Evolutionary conservation across 768 basidiomycete genomes (phyloP).

Genomic region (Dioszegia aurantiaca): DNA sequence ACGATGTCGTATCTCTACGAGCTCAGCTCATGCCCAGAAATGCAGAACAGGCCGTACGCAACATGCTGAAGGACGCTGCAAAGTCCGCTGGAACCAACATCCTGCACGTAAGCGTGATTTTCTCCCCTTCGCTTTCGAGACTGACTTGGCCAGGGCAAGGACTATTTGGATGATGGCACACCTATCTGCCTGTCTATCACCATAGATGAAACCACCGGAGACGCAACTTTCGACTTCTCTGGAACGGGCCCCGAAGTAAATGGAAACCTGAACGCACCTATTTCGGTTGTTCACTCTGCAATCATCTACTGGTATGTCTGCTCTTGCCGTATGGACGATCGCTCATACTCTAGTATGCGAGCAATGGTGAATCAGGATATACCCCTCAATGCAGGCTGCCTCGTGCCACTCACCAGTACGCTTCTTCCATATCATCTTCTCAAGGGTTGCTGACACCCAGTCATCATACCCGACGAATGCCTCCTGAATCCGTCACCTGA

Average conservation of each 20-base stretch:
- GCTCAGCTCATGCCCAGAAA: conserved; percentile 10
- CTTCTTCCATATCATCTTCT: background rate
- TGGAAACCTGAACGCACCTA: conserved; percentile 45
- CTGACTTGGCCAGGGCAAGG: conserved; percentile 57
- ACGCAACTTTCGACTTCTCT: conserved; percentile 76
- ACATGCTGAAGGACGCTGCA: conserved; percentile 20
- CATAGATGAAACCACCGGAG: conserved; percentile 70
- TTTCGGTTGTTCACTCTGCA: conserved; percentile 30
- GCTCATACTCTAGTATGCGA: conserved; percentile 25
- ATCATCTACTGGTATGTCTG: conserved; percentile 42
- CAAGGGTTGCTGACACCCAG: conserved; percentile 11
- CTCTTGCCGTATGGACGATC: background rate
- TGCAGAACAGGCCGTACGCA: conserved; percentile 20
- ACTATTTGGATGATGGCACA: conserved; percentile 58
- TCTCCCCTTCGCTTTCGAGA: too few species aligned
- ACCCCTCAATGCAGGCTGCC: conserved; percentile 88
- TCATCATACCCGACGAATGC: conserved; percentile 33
- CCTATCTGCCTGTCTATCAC: conserved; percentile 61
- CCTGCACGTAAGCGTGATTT: conserved; percentile 16
- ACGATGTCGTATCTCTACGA: background rate
- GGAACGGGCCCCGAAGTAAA: conserved; percentile 54
- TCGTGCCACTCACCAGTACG: conserved; percentile 62
- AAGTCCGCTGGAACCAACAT: conserved; percentile 29
- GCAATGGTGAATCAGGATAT: conserved; percentile 58
- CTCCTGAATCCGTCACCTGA: conserved; percentile 35